Conservation (phyloP, 2,329 filamentous ascomycete genomes). For the Eutypa lata region DNA sequence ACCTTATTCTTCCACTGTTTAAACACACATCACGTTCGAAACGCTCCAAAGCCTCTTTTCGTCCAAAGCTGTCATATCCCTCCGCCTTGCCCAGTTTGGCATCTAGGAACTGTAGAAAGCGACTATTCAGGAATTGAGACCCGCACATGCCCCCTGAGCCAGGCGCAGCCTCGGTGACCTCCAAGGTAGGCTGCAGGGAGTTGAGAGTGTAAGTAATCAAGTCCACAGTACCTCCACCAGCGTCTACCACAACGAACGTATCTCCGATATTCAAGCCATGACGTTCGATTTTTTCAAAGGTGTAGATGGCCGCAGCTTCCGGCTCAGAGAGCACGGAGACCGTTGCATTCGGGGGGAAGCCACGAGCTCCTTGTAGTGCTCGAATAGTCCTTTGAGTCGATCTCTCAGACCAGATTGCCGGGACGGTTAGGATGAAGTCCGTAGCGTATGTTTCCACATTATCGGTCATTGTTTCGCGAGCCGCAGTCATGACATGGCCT, state of each 20-base stretch:
- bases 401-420: slow-evolving; percentile 55
- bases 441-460: slow-evolving; percentile 39
- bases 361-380: slow-evolving; percentile 38
- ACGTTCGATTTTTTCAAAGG: slow-evolving; percentile 40
- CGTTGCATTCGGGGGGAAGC: slow-evolving; percentile 27
- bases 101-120: slow-evolving; percentile 43
- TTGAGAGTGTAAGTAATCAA: slow-evolving; percentile 40
- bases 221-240: slow-evolving; percentile 42
- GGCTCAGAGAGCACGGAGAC: slow-evolving; percentile 50
- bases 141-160: slow-evolving; percentile 49
- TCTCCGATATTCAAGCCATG: slow-evolving; percentile 41
- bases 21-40: slow-evolving; percentile 39
- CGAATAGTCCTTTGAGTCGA: slow-evolving; percentile 49
- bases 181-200: slow-evolving; percentile 38
- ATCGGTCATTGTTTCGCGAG: slow-evolving; percentile 38
- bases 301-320: slow-evolving; percentile 50
- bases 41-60: slow-evolving; percentile 37
- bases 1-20: too few relatives aligned
- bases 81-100: slow-evolving; percentile 40
- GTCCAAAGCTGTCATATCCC: slow-evolving; percentile 38
- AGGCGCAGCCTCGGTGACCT: slow-evolving; percentile 46
- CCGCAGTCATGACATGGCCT: slow-evolving; percentile 41
- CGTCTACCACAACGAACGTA: slow-evolving; percentile 51
- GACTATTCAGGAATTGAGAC: slow-evolving; percentile 45
- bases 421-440: slow-evolving; percentile 55